Evolutionary conservation across 2,329 filamentous ascomycete species (phyloP).

Genomic region (Penicillium sp.): DNA sequence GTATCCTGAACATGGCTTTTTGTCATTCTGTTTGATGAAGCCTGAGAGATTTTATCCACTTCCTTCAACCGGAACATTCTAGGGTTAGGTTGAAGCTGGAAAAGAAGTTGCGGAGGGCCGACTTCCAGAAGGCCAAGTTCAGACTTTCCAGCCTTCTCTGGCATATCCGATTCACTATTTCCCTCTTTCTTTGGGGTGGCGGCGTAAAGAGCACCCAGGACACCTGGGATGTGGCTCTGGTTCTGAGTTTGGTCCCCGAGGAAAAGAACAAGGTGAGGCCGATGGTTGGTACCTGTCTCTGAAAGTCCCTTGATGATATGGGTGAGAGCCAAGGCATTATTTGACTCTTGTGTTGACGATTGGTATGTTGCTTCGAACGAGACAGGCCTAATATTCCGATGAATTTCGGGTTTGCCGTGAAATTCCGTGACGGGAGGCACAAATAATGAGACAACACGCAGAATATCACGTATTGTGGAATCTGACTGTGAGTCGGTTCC

Average conservation of each 20-base stretch:
- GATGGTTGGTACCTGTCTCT: not conserved
- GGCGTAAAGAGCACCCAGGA: not conserved
- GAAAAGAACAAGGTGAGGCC: not conserved
- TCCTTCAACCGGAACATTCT: not conserved
- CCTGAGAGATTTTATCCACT: not conserved
- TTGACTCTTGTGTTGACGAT: not conserved
- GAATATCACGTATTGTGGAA: not conserved
- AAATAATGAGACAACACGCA: not conserved
- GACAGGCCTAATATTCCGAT: not conserved
- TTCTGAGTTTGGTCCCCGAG: not conserved
- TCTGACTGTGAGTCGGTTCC: not conserved
- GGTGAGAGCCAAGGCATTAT: not conserved
- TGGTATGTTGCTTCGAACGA: not conserved
- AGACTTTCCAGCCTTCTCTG: not conserved
- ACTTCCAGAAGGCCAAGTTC: not conserved
- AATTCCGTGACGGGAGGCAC: not conserved
- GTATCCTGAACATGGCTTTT: not conserved
- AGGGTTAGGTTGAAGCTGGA: not conserved
- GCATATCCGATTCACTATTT: not conserved
- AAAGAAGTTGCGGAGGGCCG: not conserved
- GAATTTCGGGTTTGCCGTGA: not conserved
- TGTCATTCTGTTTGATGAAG: not conserved
- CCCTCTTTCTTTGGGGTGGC: not conserved
- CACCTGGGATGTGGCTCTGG: not conserved
- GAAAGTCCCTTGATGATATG: not conserved